These are phyloP conservation scores for carrot (Daucus carota) DNA, from an alignment of 129 eudicot species.

Conservation along the genomic window DH1_v3.0 NC_030384.2:30324001-30324500, in stretches of 20 bases:
- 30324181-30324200: not conserved
- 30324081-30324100: not conserved
- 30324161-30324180: not conserved
- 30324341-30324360: too few species aligned
- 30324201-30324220: not conserved
- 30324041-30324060: slow-evolving; percentile 51
- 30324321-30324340: slow-evolving; percentile 1
- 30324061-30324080: slow-evolving; percentile 10
- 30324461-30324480: slow-evolving; percentile 96
- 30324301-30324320: not conserved
- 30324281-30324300: not conserved
- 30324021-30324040: slow-evolving; percentile 55
- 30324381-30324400: not conserved
- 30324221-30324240: not conserved
- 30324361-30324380: not conserved
- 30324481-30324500: slow-evolving; percentile 82
- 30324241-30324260: not conserved
- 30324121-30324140: not conserved
- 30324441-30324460: slow-evolving; percentile 10
- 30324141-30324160: not conserved
- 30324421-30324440: not conserved
- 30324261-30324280: not conserved
- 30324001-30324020: too few species aligned
- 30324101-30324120: not conserved
- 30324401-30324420: not conserved